Evolutionary conservation across 2,329 filamentous ascomycete genomes (phyloP), one percentile per base, ranked within the genome.

Genomic region (Emergomyces pasteurianus): DNA sequence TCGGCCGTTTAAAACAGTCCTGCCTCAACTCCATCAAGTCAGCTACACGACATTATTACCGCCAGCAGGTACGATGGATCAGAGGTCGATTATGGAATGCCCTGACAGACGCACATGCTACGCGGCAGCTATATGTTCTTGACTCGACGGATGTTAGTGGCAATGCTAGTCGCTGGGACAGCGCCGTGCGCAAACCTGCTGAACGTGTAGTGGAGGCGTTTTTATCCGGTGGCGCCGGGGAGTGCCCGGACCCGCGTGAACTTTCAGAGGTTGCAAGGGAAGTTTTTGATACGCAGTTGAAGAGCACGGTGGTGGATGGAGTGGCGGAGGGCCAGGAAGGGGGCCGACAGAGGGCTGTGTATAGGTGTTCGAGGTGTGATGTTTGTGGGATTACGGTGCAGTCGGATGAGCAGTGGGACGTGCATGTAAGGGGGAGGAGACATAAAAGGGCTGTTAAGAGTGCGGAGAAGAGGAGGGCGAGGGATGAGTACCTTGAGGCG

Each of bases 31-130:
- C 85, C 57, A 92, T 90, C 64, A 90, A 95, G 71, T 82, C 84
- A 5, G 89, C 89, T 2, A 99, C 92, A 0, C 83, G 90, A 10
- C 90, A 92, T 66, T 99, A 99, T 70, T 89, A 92, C 1, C 88
- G 85, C 63, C 84, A 87, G 8, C 94, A 99, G 72, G 78, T 89
- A 21, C 84, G 86, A 62, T 99, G 92, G 90, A 95, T 97, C 60
- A 83, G 87, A 18, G 83, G 87, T 66, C 95, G 95, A 70, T 81
- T 95, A 31, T 81, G 94, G 49, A 85, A 86, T 10, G 83, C 86
- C 0, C 76, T 94, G 34, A 79, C 77, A 43, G 80, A 83, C 21
- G 79, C 82, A 42, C 79, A 75, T 2, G 74, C 79, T 18, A 74
- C 78, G 58, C 73, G 81, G 26, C 83, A 78, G 42, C 77, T 96